phyloP scores from a whole-genome alignment of 805 yeast species.

The Candida michaelii region DNA sequence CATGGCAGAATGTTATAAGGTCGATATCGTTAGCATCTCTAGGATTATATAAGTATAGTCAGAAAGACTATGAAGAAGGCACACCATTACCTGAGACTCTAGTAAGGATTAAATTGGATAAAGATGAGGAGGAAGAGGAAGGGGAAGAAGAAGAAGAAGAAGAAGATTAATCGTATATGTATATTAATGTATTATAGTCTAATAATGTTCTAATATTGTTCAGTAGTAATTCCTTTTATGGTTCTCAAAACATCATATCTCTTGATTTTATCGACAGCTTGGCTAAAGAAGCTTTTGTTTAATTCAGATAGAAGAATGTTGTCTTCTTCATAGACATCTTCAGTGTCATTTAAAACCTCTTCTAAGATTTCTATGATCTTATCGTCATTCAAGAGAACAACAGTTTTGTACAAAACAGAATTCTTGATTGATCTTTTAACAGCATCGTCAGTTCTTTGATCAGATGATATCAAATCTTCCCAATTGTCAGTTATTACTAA shows the following conservation, averaged over 20 bases:
- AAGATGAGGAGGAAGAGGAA: constrained; percentile 15
- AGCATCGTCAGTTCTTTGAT: constrained; percentile 42
- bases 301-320: constrained; percentile 11
- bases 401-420: constrained; percentile 47
- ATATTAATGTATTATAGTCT: constrained; percentile 8
- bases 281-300: constrained; percentile 9
- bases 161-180: constrained; percentile 2
- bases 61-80: constrained; percentile 39
- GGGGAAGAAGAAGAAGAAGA: constrained; percentile 7
- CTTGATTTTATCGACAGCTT: constrained; percentile 6
- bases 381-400: constrained; percentile 24
- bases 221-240: constrained; percentile 24
- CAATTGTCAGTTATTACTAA: constrained; percentile 52
- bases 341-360: constrained; percentile 12
- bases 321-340: constrained; percentile 9
- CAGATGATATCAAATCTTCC: constrained; percentile 36
- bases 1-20: constrained; percentile 63
- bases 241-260: constrained; percentile 15
- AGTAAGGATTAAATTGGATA: constrained; percentile 54
- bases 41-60: constrained; percentile 46
- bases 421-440: constrained; percentile 38
- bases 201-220: constrained; percentile 13
- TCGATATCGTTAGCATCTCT: constrained; percentile 61
- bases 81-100: constrained; percentile 65
- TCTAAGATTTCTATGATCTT: constrained; percentile 13